A percentile compares a stretch with the other conserved stretches of the same genome.
phyloP scores from a whole-genome alignment of 2,329 filamentous ascomycete species.

The Aspergillus phoenicis region DNA sequence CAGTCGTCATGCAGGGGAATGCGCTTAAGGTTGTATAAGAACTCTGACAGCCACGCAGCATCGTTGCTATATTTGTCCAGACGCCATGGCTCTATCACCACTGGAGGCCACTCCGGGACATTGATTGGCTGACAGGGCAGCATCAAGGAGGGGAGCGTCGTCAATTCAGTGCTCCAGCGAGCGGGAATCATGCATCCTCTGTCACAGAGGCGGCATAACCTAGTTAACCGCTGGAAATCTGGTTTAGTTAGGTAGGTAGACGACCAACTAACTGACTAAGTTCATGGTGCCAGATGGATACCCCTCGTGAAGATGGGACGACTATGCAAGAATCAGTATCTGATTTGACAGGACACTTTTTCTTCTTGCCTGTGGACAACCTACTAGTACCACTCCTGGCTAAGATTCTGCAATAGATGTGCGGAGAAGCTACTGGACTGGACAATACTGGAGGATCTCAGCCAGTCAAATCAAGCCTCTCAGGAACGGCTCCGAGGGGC shows the following conservation, averaged over 20 bases:
- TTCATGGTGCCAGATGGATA: no score
- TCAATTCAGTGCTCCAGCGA: not conserved
- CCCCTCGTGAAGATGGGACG: no score
- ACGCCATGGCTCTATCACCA: not conserved
- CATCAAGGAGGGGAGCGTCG: no score
- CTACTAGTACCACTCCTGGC: not conserved
- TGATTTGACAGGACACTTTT: not conserved
- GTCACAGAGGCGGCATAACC: not conserved
- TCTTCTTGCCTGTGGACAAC: not conserved
- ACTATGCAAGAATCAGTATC: not conserved
- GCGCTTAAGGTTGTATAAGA: constrained; percentile 7
- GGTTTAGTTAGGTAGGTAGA: no score
- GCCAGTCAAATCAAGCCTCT: constrained; percentile 5
- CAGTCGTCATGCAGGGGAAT: constrained; percentile 3
- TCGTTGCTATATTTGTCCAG: constrained; percentile 1
- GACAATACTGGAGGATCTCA: not conserved
- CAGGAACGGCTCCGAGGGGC: not conserved
- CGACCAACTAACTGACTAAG: no score
- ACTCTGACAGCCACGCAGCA: not conserved
- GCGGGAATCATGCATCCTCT: not conserved
- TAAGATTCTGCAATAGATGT: not conserved
- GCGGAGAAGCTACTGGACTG: not conserved
- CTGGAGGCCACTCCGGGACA: not conserved
- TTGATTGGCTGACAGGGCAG: not conserved
- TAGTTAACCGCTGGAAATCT: not conserved